Evolutionary conservation across 805 yeast species (phyloP), one percentile per base, ranked within the genome.

Genomic region (Wickerhamomyces pijperi): DNA sequence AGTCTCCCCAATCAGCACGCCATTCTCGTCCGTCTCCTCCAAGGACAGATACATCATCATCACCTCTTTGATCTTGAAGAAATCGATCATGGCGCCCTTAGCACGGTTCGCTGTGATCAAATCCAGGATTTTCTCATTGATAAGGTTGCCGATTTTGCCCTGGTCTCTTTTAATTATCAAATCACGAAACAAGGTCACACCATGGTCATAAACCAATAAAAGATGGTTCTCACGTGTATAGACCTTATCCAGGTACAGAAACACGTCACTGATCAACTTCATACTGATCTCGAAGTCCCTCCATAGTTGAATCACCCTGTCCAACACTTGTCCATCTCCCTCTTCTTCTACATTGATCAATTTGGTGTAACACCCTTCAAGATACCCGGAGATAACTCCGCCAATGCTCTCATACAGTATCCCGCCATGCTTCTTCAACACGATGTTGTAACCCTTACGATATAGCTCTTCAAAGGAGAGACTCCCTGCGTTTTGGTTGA

Each of bases 231-330:
- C 88, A 46, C 75, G 78, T 20, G 87, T 82, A 48, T 82, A 86
- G 0, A 84, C 95, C 34, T 94, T 70, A 53, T 87, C 94, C 53
- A 88, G 58, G 52, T 87, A 87, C 82, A 87, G 79, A 54, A 85
- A 62, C 3, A 87, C 83, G 56, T 88, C 95, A 49, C 88, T 73
- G 34, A 85, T 72, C 70, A 84, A 75, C 45, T 83, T 69, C 79
- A 84, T 82, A 36, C 81, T 69, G 32, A 77, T 67, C 31, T 78
- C 56, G 54, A 82, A 90, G 36, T 78, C 84, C 29, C 73, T 68
- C 95, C 95, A 87, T 3, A 44, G 46, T 3, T 42, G 37, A 3
- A 65, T 49, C 7, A 70, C 49, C 7, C n/a, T 9, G n/a, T 25
- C 29, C n/a, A 25, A 14, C 29, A 25, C 4, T 54, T 39, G 25